Evolutionary conservation across 257 asterid species (phyloP).

Genomic region (Anisodus acutangulus): DNA sequence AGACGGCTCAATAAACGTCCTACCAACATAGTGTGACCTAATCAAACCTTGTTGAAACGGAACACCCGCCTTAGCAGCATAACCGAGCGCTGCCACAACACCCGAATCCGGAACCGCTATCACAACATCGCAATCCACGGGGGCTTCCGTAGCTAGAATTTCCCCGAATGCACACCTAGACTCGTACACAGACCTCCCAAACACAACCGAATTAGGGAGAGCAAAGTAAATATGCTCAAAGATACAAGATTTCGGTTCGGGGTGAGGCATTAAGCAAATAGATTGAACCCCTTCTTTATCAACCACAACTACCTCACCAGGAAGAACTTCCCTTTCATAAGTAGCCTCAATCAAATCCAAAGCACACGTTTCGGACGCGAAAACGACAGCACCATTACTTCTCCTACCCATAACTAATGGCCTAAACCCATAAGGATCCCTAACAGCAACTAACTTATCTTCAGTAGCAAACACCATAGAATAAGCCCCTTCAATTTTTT

Average conservation of each 20-base stretch:
- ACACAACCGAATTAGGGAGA: conserved; percentile 73
- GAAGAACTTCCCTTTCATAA: conserved; percentile 60
- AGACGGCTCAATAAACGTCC: conserved; percentile 94
- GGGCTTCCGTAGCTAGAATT: conserved; percentile 71
- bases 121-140: conserved; percentile 91
- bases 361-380: conserved; percentile 58
- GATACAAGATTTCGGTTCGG: conserved; percentile 69
- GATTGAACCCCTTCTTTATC: conserved; percentile 55
- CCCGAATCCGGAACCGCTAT: conserved; percentile 96
- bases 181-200: conserved; percentile 81
- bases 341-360: conserved; percentile 72
- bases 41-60: conserved; percentile 90
- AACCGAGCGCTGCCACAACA: conserved; percentile 91
- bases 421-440: conserved; percentile 56
- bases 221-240: conserved; percentile 91
- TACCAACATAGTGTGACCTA: conserved; percentile 87
- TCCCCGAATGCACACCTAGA: conserved; percentile 72
- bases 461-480: conserved; percentile 67
- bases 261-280: conserved; percentile 68
- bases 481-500: conserved; percentile 82
- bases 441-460: conserved; percentile 55
- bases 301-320: conserved; percentile 56
- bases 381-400: conserved; percentile 54
- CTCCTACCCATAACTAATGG: conserved; percentile 63
- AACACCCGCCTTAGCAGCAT: conserved; percentile 86